These are phyloP conservation scores for Suhomyces anneliseae DNA, from an alignment of 1,139 yeast genomes.

Conservation along the genomic window DNA sequence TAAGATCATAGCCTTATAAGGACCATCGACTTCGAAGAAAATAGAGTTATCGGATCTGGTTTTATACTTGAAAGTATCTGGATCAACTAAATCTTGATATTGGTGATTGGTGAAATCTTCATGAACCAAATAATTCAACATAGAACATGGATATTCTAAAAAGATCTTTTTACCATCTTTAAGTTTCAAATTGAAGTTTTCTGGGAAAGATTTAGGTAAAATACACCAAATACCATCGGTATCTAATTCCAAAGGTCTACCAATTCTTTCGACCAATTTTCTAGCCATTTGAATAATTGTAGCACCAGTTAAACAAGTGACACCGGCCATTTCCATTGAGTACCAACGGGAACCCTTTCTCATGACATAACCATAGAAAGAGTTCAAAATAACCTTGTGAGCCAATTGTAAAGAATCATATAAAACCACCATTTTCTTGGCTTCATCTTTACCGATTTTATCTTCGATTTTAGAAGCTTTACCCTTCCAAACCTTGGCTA, in stretches of 20 bases:
- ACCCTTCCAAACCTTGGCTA: constrained; percentile 93
- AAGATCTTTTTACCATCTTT: constrained; percentile 76
- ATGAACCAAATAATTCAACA: constrained; percentile 93
- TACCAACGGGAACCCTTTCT: constrained; percentile 99
- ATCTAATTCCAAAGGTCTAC: constrained; percentile 93
- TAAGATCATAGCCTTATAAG: constrained; percentile 93
- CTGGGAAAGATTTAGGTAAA: constrained; percentile 90
- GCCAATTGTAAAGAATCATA: constrained; percentile 96
- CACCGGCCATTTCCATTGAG: constrained; percentile 99
- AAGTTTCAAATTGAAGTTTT: constrained; percentile 69
- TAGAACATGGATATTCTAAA: constrained; percentile 92
- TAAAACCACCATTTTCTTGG: constrained; percentile 87
- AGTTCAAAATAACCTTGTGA: constrained; percentile 93
- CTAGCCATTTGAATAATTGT: constrained; percentile 98
- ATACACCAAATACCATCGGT: constrained; percentile 99
- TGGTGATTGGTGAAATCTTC: constrained; percentile 90
- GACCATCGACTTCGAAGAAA: constrained; percentile 98
- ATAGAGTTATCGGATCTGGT: constrained; percentile 89
- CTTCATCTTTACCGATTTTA: constrained; percentile 69
- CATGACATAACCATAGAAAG: constrained; percentile 98
- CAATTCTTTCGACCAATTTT: constrained; percentile 86
- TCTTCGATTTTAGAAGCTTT: constrained; percentile 65
- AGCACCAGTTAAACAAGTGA: constrained; percentile 97
- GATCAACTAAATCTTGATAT: constrained; percentile 82
- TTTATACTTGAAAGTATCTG: constrained; percentile 64